Percentiles rank a stretch among this genome's conserved stretches.
phyloP scores from a whole-genome alignment of 2,329 filamentous ascomycete genomes.

The Geoglossum cookeanum region DNA sequence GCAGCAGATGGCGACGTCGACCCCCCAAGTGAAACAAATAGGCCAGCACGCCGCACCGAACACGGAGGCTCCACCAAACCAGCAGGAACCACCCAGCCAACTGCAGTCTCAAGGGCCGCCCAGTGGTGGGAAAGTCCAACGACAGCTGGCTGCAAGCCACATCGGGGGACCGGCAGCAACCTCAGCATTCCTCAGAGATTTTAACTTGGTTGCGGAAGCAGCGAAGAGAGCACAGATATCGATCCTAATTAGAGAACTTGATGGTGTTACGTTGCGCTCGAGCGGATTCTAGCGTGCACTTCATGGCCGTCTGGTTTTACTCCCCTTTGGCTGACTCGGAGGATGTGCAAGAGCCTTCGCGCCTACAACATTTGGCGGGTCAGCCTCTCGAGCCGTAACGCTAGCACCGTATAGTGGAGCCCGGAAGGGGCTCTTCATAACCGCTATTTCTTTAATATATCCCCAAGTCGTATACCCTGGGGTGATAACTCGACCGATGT shows the following conservation, averaged over 20 bases:
- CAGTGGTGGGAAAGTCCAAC: background rate
- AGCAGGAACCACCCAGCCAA: background rate
- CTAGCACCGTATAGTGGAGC: too few relatives aligned
- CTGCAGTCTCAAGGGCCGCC: background rate
- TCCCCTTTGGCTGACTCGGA: background rate
- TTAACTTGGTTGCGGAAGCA: conserved; percentile 75
- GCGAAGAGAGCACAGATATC: conserved; percentile 86
- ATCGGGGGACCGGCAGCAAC: conserved; percentile 19
- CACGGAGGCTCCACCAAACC: background rate
- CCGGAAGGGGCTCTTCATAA: too few relatives aligned
- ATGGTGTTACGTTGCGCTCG: conserved; percentile 39
- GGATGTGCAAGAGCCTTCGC: background rate
- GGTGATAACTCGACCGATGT: too few relatives aligned
- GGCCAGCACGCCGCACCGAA: background rate
- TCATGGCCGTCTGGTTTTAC: too few relatives aligned
- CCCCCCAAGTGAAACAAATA: background rate
- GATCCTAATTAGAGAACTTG: conserved; percentile 71
- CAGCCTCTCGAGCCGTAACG: too few relatives aligned
- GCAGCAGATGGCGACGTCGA: background rate
- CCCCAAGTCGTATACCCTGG: too few relatives aligned
- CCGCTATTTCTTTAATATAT: too few relatives aligned
- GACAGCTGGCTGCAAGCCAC: background rate
- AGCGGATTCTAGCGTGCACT: too few relatives aligned
- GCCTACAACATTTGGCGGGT: too few relatives aligned
- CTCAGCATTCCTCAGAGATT: conserved; percentile 53